Percentiles rank a stretch among this genome's conserved stretches.
Evolutionary conservation across 352 stramenopile species (phyloP).

Genomic region (Phytophthora pinifolia): DNA sequence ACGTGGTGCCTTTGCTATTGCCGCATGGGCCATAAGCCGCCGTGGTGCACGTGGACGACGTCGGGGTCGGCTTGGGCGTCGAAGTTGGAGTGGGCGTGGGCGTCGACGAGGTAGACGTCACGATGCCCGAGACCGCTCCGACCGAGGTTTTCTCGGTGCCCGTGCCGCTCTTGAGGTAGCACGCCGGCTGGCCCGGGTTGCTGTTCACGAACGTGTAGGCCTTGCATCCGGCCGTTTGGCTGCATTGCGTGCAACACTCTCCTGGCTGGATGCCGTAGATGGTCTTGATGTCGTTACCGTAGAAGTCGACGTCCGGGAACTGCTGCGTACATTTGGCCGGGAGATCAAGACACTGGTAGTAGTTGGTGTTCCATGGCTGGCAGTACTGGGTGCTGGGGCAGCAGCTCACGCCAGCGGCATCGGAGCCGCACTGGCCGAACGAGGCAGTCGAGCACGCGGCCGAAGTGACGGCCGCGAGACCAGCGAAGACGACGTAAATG

Average conservation of each 20-base stretch:
- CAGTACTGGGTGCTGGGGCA: constrained; percentile 46
- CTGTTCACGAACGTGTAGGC: constrained; percentile 30
- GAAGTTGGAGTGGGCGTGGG: too few relatives aligned
- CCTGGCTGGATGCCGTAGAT: constrained; percentile 20
- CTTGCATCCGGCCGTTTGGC: constrained; percentile 12
- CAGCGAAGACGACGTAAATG: too few relatives aligned
- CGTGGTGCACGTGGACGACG: constrained; percentile 24
- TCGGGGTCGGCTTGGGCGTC: constrained; percentile 19
- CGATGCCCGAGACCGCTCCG: constrained; percentile 14
- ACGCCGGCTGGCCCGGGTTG: constrained; percentile 28
- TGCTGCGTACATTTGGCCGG: constrained; percentile 36
- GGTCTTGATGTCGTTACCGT: constrained; percentile 41
- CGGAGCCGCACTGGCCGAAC: constrained; percentile 4
- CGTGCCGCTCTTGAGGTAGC: constrained; percentile 30
- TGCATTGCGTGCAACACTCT: constrained; percentile 22
- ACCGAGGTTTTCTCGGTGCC: too few relatives aligned
- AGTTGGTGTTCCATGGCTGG: constrained; percentile 42
- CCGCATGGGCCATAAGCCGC: constrained; percentile 22
- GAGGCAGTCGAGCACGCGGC: too few relatives aligned
- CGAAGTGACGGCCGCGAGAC: too few relatives aligned
- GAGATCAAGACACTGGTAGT: constrained; percentile 47
- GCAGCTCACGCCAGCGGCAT: constrained; percentile 22
- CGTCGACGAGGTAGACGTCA: constrained; percentile 12
- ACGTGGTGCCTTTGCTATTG: constrained; percentile 22
- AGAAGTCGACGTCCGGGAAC: constrained; percentile 41